Percentiles rank a stretch among this genome's conserved stretches.
Evolutionary conservation across 176 grass and related monocot species (phyloP).

Genomic region (Triticum urartu): DNA sequence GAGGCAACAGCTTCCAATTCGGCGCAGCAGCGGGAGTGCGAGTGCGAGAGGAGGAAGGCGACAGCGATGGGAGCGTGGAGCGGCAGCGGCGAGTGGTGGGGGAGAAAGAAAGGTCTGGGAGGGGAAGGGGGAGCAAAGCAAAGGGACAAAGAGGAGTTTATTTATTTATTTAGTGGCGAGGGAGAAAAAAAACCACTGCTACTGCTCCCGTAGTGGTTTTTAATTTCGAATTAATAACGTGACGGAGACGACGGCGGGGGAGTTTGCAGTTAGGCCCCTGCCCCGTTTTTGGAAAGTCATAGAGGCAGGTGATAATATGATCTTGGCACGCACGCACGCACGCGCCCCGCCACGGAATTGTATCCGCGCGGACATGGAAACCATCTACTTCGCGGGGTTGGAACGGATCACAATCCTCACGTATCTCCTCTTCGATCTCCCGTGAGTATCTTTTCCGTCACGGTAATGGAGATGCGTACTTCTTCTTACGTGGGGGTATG

Average conservation of each 20-base stretch:
- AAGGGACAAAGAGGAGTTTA: conserved; percentile 37
- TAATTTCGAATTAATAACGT: conserved; percentile 30
- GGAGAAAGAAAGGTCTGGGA: background rate
- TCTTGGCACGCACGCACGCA: no score
- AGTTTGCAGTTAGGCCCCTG: background rate
- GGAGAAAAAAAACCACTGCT: background rate
- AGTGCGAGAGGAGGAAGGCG: no score
- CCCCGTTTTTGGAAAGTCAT: conserved; percentile 18
- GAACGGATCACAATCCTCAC: background rate
- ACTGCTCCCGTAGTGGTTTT: background rate
- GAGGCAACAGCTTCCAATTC: background rate
- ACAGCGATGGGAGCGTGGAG: conserved; percentile 27
- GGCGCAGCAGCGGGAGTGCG: background rate
- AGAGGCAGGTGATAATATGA: conserved; percentile 1
- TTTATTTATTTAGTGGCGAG: conserved; percentile 7
- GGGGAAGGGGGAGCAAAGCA: background rate
- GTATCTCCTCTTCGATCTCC: background rate
- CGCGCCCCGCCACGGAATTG: background rate
- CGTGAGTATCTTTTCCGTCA: background rate
- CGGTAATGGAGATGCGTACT: background rate
- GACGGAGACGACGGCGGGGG: background rate
- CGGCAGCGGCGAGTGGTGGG: background rate
- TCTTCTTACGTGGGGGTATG: fast-evolving
- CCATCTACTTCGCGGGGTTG: background rate
- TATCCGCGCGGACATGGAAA: background rate